Base-by-base conservation (phyloP, 352 stramenopile genomes). In the Blastocystis sp. region DNA sequence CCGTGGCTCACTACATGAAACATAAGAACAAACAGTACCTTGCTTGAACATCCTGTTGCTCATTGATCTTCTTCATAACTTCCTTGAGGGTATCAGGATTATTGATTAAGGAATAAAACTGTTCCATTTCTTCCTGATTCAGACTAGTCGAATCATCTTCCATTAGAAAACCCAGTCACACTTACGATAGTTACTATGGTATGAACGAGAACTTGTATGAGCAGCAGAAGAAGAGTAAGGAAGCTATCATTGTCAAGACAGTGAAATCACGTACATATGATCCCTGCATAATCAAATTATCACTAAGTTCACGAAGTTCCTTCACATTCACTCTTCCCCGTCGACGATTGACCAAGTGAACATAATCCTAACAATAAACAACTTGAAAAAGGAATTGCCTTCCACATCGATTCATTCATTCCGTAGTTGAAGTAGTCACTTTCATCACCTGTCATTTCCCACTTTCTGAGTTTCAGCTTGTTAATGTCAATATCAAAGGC, bases 401-500 rank as follows among this genome's bases (percentile, higher is more conserved):
- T 83, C 71, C 71, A 83, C 71, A 83, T 83, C 11, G 51, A 65
- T n/a, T 83, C 71, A 24, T 65, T 83, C 12, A 83, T 42, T 51
- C 71, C 71, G 9, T 83, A 83, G 39, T 83, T 83, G 43, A 83
- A 83, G 54, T 83, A 83, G 39, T 83, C 71, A 21, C 46, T 65
- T 32, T 83, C 71, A 7, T 83, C 71, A 67, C 71, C 71, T 12
- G 46, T 59, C 71, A 83, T 83, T 43, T 83, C 51, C 71, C 71
- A 83, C 46, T 83, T 66, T 63, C 58, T 35, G 2, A 59, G 49
- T 43, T 67, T 83, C 51, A 83, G 37, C 27, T 43, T 65, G 35
- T 83, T 83, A 21, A 83, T 83, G n/a, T 83, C 71, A 27, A 83
- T 83, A 46, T 83, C 51, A 51, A 67, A 83, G 0, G 71, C 71